phyloP scores from a whole-genome alignment of 805 yeast genomes.

The Sugiyamaella marilandica region DNA sequence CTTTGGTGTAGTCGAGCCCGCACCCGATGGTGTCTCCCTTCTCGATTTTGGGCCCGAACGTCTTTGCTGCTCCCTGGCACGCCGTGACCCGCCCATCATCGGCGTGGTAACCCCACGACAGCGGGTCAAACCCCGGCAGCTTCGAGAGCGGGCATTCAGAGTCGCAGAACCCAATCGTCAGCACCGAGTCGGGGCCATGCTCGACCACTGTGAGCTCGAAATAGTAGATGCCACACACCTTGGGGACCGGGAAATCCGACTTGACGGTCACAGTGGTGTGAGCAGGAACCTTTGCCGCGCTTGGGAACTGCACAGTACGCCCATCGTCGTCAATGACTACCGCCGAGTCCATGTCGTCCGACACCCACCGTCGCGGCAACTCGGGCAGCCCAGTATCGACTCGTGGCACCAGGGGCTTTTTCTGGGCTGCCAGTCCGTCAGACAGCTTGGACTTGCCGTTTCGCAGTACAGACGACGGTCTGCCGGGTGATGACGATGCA shows the following conservation, averaged over 20 bases:
- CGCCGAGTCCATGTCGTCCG: conserved; percentile 10
- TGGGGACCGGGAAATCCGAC: conserved; percentile 36
- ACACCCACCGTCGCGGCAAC: conserved; percentile 23
- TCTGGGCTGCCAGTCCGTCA: background rate
- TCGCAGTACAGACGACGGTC: background rate
- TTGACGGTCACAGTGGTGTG: conserved; percentile 26
- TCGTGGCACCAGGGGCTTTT: conserved; percentile 1
- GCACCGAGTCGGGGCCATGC: conserved; percentile 38
- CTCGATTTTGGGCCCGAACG: conserved; percentile 45
- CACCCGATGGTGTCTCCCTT: conserved; percentile 71
- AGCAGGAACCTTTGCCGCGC: conserved; percentile 2
- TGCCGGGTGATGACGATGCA: background rate
- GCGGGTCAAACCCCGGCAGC: conserved; percentile 45
- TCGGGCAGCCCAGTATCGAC: conserved; percentile 20
- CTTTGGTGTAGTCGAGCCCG: conserved; percentile 67
- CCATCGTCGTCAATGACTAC: conserved; percentile 16
- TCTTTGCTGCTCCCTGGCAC: conserved; percentile 38
- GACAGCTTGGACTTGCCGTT: background rate
- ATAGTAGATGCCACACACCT: conserved; percentile 45
- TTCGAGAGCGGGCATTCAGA: conserved; percentile 31
- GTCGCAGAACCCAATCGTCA: conserved; percentile 45
- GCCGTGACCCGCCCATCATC: conserved; percentile 43
- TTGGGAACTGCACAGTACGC: conserved; percentile 5
- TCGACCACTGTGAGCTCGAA: conserved; percentile 42
- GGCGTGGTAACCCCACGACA: conserved; percentile 52